Evolutionary conservation across 1,284 basidiomycete genomes (phyloP).

Genomic region (Vanrija humicola): DNA sequence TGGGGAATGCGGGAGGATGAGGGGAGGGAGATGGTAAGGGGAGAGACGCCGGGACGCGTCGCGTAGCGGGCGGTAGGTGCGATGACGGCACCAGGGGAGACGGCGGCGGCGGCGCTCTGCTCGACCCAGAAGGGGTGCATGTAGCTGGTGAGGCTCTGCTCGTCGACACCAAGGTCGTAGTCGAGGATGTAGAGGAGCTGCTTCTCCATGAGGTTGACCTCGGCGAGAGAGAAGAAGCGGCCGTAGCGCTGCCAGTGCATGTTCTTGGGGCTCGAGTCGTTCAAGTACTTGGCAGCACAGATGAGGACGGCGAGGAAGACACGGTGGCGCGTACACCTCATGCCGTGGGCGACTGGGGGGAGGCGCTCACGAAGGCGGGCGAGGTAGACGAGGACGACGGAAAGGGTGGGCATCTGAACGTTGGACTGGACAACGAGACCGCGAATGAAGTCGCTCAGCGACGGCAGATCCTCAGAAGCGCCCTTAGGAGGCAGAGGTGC

Average conservation of each 20-base stretch:
- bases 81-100: constrained; percentile 1
- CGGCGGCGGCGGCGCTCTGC: constrained; percentile 10
- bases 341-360: constrained; percentile 63
- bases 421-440: constrained; percentile 78
- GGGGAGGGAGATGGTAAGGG: constrained; percentile 3
- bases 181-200: constrained; percentile 84
- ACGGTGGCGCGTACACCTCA: constrained; percentile 84
- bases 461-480: constrained; percentile 53
- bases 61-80: not conserved
- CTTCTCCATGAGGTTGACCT: constrained; percentile 93
- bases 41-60: constrained; percentile 6
- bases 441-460: constrained; percentile 80
- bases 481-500: constrained; percentile 36
- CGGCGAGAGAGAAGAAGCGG: constrained; percentile 59
- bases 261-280: constrained; percentile 94
- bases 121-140: constrained; percentile 13
- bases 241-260: constrained; percentile 82
- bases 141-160: constrained; percentile 43
- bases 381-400: constrained; percentile 91
- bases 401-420: constrained; percentile 86
- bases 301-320: constrained; percentile 95
- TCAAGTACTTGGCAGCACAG: constrained; percentile 94
- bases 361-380: constrained; percentile 78
- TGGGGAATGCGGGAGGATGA: constrained; percentile 5
- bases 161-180: constrained; percentile 81